Evolutionary conservation across 1,139 yeast genomes (phyloP), one percentile per base, ranked within the genome.

Genomic region (Eremothecium gossypii): DNA sequence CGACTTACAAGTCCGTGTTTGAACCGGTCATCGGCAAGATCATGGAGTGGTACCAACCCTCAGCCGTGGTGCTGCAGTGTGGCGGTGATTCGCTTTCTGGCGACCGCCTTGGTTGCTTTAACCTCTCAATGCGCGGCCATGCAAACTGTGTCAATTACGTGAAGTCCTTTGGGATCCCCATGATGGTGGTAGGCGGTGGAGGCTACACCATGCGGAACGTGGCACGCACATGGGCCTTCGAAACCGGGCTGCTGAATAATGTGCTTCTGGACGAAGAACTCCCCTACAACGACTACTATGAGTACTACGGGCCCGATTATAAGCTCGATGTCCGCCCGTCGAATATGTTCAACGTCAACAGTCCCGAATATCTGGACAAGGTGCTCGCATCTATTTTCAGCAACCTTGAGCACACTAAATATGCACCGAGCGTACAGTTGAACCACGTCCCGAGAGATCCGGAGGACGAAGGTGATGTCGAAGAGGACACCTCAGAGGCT

Each of bases 181-280:
- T 87, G 71, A 73, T 91, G 71, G 94, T 89, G 14, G 74, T 91
- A 14, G 98, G 98, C 35, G 98, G 98, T 41, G 98, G 98, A 54
- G 98, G 98, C 28, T 91, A 91, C 65, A 91, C 97, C 12, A 91
- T 91, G 83, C 75, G 97, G 63, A 91, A 91, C 62, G 98, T 91
- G 38, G 87, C 96, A 29, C 73, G 97, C 55, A 81, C 96, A 7
- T 91, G 98, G 98, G 80, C 96, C 33, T 89, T 75, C 60, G 98
- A 91, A 66, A 81, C 96, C 3, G 96, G 96, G 13, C 68, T 91
- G 44, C 70, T 89, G 52, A 89, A 86, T 55, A 83, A 86, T 55
- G 84, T 81, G 47, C 64, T 77, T 17, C 70, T 89, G 50, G 94
- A 87, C 23, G 70, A 78, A 10, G 96, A 89, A 58, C 74, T 89